Percentiles rank a stretch among this genome's conserved stretches.
phyloP scores from a whole-genome alignment of 179 eudicot species.

The Spinacia oleracea region DNA sequence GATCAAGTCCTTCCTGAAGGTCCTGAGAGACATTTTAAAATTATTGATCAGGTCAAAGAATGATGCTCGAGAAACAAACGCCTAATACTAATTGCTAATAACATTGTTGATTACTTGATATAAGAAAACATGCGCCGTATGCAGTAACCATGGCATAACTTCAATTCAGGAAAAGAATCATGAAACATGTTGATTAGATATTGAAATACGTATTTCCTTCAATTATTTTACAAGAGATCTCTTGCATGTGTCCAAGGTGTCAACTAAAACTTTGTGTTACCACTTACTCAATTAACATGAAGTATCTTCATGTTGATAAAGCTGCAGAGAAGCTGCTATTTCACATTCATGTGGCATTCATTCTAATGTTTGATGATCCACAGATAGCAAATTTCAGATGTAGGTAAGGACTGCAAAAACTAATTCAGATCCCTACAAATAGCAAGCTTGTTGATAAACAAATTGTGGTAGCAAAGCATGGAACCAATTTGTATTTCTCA shows the following conservation, averaged over 20 bases:
- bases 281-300: background rate
- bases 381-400: background rate
- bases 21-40: constrained; percentile 52
- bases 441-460: background rate
- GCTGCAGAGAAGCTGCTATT: background rate
- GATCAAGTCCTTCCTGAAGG: constrained; percentile 92
- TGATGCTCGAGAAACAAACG: constrained; percentile 5
- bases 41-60: constrained; percentile 14
- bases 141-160: background rate
- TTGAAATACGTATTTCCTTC: background rate
- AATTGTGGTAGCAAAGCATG: background rate
- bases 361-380: background rate
- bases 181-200: background rate
- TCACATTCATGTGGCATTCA: background rate
- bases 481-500: background rate
- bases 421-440: background rate
- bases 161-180: background rate
- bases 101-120: background rate
- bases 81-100: background rate
- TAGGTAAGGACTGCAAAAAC: background rate
- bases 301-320: background rate
- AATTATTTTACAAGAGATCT: background rate
- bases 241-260: background rate
- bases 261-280: background rate
- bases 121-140: background rate